Base-by-base conservation (phyloP, 805 yeast genomes). In the Wickerhamomyces pijperi region DNA sequence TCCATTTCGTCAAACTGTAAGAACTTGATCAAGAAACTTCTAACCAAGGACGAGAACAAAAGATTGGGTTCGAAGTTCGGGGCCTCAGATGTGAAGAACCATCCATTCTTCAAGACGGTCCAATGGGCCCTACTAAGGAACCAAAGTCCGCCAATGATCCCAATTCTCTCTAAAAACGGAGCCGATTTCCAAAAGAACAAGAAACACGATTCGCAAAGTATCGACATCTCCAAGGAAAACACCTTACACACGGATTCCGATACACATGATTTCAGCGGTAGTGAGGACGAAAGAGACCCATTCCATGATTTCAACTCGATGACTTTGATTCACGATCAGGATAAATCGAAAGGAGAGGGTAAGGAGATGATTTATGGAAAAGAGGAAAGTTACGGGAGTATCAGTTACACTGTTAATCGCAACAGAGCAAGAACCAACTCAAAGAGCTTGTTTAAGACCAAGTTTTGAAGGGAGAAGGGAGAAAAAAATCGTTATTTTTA, bases 41-140 rank as follows among this genome's bases (percentile, higher is more conserved):
- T 92, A 41, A 81, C 81, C 39, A 92, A 94, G 56, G 95, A 90
- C 56, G 97, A 92, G 59, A 65, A 71, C 31, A 86, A 85, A 54
- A 67, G 99, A 41, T 58, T 92, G 34, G 99, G 99, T 0, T 84
- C 95, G 11, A 78, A 82, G 43, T 76, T 86, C 36, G 99, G 99
- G 15, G 98, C 98, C 0, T 80, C 95, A 3, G 99, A 92, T 54
- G 76, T 92, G 38, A 92, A 92, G 54, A 76, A 74, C 41, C 98
- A 94, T 58, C 78, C 85, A 0, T 94, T 88, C 50, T 92, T 92
- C 70, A 90, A 87, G 55, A 82, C 68, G 49, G 78, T 85, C 2
- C 95, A 87, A 56, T 92, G 99, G 99, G 97, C 98, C 0, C 67
- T 92, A 42, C 64, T 92, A 41, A 72, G 98, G 50, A 84, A 92